Base-by-base conservation (phyloP, 2,329 filamentous ascomycete species). In the Colletotrichum endophyticum region DNA sequence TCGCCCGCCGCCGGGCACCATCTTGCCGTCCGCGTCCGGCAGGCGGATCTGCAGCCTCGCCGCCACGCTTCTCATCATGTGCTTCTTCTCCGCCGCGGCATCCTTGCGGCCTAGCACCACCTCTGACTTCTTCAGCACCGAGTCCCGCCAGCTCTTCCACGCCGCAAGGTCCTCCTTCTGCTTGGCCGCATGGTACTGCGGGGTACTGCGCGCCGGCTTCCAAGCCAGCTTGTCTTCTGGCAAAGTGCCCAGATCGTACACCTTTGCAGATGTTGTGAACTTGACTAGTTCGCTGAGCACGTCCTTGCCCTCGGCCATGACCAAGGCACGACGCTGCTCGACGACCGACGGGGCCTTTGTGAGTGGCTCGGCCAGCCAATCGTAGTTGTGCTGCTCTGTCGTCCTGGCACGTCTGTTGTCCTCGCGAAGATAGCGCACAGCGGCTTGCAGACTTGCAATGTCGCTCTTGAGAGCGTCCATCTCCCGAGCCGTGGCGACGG, bases 391-490 rank as follows among this genome's bases (percentile, higher is more conserved):
- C 81, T 92, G 88, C 81, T 93, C 91, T 19, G 85, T 87, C 66
- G 91, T 84, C 22, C 93, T 89, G 1, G 92, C 91, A 5, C 92
- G 90, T 57, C 89, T 87, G 83, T 92, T 94, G 80, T 95, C 93
- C 78, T 94, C 91, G 30, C 93, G 89, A 34, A 95, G 87, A 83
- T 92, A 94, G 13, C 92, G 89, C 62, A 95, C 91, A 2, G 93
- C 92, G 3, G 91, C 89, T 81, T 95, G 89, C 72, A 94, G 84
- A 79, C 88, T 88, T 72, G 88, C 89, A 80, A 96, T 92, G 76
- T 96, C 93, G 79, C 89, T 89, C 83, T 93, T 92, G 79, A 96
- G 90, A 12, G 88, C 87, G 79, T 96, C 94, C 85, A 96, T 93
- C 83, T 96, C 94, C 70, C 92, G 91, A 32, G 92, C 92, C 2